Percentiles rank a stretch among this genome's conserved stretches.
Conservation (phyloP, 441 rosid genomes). For the Melianthus villosus region DNA sequence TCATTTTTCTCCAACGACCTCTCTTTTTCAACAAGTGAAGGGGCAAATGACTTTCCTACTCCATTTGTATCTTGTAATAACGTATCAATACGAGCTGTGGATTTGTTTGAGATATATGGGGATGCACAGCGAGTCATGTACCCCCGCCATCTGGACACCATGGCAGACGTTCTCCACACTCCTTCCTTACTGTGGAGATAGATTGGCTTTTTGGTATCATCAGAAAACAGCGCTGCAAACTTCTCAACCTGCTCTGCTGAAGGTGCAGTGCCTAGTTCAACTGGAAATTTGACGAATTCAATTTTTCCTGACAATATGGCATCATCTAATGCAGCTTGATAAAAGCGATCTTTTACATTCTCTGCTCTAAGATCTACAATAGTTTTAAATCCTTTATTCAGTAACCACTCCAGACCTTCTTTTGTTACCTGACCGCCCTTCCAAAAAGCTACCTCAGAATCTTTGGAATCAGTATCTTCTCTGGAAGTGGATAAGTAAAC, state of each 20-base stretch:
- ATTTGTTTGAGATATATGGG: conserved; percentile 10
- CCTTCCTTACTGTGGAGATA: conserved; percentile 95
- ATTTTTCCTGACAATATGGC: conserved; percentile 46
- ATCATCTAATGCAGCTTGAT: conserved; percentile 47
- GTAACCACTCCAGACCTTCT: conserved; percentile 74
- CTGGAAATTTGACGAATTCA: conserved; percentile 54
- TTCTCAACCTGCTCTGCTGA: conserved; percentile 76
- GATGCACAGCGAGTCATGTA: conserved; percentile 42
- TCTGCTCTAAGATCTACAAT: conserved; percentile 81
- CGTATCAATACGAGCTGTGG: conserved; percentile 9
- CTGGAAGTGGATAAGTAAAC: conserved; percentile 42
- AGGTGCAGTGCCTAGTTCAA: conserved; percentile 78
- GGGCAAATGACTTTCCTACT: conserved; percentile 13
- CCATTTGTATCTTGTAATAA: conserved; percentile 15
- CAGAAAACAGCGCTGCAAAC: conserved; percentile 67
- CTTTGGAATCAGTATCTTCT: conserved; percentile 29
- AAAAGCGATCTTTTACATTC: conserved; percentile 59
- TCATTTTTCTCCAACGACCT: conserved; percentile 14
- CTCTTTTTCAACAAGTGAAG: conserved; percentile 11
- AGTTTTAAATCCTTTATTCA: conserved; percentile 63
- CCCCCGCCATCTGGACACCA: conserved; percentile 93
- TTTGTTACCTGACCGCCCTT: conserved; percentile 84
- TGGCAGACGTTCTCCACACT: conserved; percentile 69
- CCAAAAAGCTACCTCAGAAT: conserved; percentile 64
- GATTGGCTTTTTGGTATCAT: conserved; percentile 57